Percentiles rank a stretch among this genome's conserved stretches.
Evolutionary conservation across 805 yeast genomes (phyloP).

Genomic region (Priceomyces castillae): DNA sequence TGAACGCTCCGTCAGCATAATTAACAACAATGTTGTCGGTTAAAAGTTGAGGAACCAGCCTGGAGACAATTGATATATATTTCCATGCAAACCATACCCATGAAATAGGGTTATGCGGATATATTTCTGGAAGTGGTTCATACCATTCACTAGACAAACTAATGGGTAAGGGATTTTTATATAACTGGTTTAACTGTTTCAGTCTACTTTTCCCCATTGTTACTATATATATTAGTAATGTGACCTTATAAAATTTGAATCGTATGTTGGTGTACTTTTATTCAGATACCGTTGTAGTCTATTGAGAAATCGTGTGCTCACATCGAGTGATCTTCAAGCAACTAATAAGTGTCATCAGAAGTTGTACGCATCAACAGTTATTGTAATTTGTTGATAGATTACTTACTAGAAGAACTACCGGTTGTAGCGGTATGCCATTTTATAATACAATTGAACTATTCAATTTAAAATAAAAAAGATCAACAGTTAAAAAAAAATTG

Average conservation of each 20-base stretch:
- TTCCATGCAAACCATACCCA: constrained; percentile 48
- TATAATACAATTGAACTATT: too few species aligned
- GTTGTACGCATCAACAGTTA: too few species aligned
- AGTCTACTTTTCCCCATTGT: constrained; percentile 34
- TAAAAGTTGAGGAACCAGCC: constrained; percentile 26
- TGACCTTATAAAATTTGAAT: not conserved
- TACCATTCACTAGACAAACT: constrained; percentile 33
- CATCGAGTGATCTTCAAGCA: constrained; percentile 37
- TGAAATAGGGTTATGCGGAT: constrained; percentile 68
- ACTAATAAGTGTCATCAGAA: constrained; percentile 10
- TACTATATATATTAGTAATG: constrained; percentile 3
- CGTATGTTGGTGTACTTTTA: constrained; percentile 4
- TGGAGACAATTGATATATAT: constrained; percentile 20
- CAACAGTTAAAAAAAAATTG: not conserved
- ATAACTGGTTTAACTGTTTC: constrained; percentile 28
- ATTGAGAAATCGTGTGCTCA: constrained; percentile 74
- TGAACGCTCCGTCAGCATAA: constrained; percentile 31
- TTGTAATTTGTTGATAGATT: not conserved
- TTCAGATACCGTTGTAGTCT: constrained; percentile 99
- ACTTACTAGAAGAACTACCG: too few species aligned
- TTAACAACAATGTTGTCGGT: constrained; percentile 20
- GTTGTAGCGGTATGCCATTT: too few species aligned
- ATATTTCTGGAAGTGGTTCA: constrained; percentile 49
- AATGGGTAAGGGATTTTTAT: constrained; percentile 58
- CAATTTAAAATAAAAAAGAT: too few species aligned